Percentiles rank a stretch among this genome's conserved stretches.
These are phyloP conservation scores for Diplogelasinospora grovesii DNA, from an alignment of 495 filamentous ascomycete genomes.

Conservation along the genomic window DNA sequence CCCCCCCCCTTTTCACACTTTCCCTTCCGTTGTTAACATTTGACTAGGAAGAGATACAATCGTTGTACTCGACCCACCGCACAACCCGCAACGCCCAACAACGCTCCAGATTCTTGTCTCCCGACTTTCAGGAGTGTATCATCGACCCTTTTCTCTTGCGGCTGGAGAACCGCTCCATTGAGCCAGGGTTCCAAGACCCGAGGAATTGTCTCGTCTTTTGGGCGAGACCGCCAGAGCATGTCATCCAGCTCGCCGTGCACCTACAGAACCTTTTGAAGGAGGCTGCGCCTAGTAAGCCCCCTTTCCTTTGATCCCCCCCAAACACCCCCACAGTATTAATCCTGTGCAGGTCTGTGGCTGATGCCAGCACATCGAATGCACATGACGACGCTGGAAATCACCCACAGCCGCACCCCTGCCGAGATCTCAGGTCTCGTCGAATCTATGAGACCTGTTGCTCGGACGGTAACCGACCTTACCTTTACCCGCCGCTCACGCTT, in stretches of 20 bases:
- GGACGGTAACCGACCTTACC: slow-evolving; percentile 55
- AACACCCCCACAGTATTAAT: neutral
- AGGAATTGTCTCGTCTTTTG: slow-evolving; percentile 81
- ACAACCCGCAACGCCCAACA: slow-evolving; percentile 64
- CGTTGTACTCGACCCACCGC: slow-evolving; percentile 66
- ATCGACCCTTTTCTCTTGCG: slow-evolving; percentile 70
- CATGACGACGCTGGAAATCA: slow-evolving; percentile 78
- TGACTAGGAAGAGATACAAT: slow-evolving; percentile 60
- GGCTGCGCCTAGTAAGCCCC: slow-evolving; percentile 62
- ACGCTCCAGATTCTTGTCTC: slow-evolving; percentile 56
- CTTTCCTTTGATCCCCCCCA: neutral
- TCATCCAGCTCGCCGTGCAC: slow-evolving; percentile 56
- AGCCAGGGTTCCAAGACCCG: slow-evolving; percentile 62
- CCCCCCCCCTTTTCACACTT: slow-evolving; percentile 1
- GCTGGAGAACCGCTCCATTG: slow-evolving; percentile 50
- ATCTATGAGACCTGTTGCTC: slow-evolving; percentile 40
- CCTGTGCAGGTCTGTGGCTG: slow-evolving; percentile 66
- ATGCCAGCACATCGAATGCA: slow-evolving; percentile 73
- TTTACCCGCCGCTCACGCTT: slow-evolving; percentile 59
- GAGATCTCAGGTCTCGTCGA: slow-evolving; percentile 57
- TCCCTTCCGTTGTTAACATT: neutral
- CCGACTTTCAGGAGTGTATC: slow-evolving; percentile 61
- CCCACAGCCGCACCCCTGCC: slow-evolving; percentile 55
- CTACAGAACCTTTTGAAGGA: slow-evolving; percentile 59
- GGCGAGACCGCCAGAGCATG: slow-evolving; percentile 69